These are phyloP conservation scores for Quercus robur DNA, from an alignment of 306 rosid species.

Conservation along the genomic window DNA sequence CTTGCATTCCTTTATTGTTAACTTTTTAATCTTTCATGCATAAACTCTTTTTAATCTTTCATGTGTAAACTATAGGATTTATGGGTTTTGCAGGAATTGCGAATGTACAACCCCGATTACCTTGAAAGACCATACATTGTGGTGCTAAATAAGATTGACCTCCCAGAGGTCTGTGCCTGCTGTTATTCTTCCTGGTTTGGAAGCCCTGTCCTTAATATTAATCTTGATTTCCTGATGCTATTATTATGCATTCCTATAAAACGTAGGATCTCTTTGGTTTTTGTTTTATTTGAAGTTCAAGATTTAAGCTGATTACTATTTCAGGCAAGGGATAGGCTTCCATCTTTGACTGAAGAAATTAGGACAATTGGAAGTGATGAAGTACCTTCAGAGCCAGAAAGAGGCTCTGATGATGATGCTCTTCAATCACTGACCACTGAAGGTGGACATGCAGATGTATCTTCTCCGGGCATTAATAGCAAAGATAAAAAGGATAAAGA, in stretches of 20 bases:
- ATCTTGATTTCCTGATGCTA: neutral
- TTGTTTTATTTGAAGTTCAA: neutral
- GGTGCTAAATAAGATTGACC: slow-evolving; percentile 90
- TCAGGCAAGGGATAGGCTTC: slow-evolving; percentile 72
- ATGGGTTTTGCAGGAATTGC: slow-evolving; percentile 73
- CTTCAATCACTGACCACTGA: slow-evolving; percentile 28
- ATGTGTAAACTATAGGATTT: slow-evolving; percentile 17
- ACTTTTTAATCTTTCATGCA: slow-evolving; percentile 1
- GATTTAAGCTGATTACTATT: slow-evolving; percentile 5
- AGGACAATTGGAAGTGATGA: slow-evolving; percentile 57
- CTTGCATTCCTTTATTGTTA: neutral
- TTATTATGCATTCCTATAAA: neutral
- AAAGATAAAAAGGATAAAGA: slow-evolving; percentile 44
- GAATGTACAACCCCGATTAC: slow-evolving; percentile 93
- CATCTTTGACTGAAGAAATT: slow-evolving; percentile 58
- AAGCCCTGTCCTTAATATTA: neutral
- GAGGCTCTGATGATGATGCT: slow-evolving; percentile 30
- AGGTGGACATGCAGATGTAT: slow-evolving; percentile 21
- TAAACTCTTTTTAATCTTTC: slow-evolving; percentile 12
- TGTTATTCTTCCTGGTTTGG: neutral
- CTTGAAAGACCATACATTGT: slow-evolving; percentile 90
- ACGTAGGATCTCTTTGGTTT: neutral
- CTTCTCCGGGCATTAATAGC: slow-evolving; percentile 3
- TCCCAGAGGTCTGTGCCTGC: slow-evolving; percentile 66
- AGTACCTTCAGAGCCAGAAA: slow-evolving; percentile 30